Percentiles rank a stretch among this genome's conserved stretches.
phyloP scores from a whole-genome alignment of 73 alveolate genomes.

The Paramecium tetraurelia region DNA sequence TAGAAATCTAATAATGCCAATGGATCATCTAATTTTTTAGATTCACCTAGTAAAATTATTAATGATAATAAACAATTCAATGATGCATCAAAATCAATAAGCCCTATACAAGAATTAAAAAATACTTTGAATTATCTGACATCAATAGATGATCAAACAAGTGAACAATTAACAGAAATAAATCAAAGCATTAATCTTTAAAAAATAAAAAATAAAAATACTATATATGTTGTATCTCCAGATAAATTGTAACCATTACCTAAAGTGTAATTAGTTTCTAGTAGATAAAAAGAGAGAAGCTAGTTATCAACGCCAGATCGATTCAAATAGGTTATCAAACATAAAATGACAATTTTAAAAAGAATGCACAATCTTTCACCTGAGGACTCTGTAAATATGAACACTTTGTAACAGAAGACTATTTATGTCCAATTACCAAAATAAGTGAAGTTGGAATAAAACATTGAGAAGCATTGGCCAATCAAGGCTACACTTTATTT shows the following conservation, averaged over 20 bases:
- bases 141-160: not conserved
- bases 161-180: not conserved
- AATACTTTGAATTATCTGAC: not conserved
- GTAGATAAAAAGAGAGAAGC: not conserved
- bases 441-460: not conserved
- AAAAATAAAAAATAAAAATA: not conserved
- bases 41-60: not conserved
- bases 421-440: constrained; percentile 2
- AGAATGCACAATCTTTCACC: not conserved
- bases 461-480: not conserved
- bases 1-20: not conserved
- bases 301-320: constrained; percentile 10
- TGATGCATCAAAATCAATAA: not conserved
- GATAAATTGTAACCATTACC: constrained; percentile 2
- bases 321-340: not conserved
- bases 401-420: not conserved
- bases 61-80: not conserved
- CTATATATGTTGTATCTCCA: not conserved
- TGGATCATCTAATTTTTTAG: not conserved
- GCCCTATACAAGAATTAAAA: not conserved
- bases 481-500: not conserved
- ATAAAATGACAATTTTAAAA: not conserved
- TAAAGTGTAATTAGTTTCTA: not conserved
- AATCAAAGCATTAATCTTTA: not conserved
- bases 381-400: not conserved